Evolutionary conservation across 2,329 filamentous ascomycete genomes (phyloP).

Genomic region (Verruconis gallopava): DNA sequence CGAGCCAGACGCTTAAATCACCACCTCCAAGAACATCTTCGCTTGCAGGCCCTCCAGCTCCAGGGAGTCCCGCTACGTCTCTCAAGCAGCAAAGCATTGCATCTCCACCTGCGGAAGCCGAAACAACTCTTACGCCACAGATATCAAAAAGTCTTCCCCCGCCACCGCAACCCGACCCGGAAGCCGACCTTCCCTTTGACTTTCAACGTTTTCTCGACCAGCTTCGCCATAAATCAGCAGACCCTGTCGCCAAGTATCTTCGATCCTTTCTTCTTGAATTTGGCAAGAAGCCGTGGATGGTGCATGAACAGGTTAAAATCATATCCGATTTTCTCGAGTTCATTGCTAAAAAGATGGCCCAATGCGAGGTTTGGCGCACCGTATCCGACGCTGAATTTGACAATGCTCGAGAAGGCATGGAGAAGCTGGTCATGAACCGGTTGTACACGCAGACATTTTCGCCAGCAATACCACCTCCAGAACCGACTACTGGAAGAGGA

Average conservation of each 20-base stretch:
- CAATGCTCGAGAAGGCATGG: conserved; percentile 96
- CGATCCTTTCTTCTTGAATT: conserved; percentile 93
- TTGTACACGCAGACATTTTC: conserved; percentile 94
- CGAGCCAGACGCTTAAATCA: conserved; percentile 1
- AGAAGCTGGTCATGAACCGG: conserved; percentile 98
- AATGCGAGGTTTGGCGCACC: conserved; percentile 92
- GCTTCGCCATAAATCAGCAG: conserved; percentile 89
- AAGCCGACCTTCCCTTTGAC: conserved; percentile 82
- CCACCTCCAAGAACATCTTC: conserved; percentile 24
- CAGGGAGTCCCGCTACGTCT: conserved; percentile 17
- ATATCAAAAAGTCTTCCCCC: conserved; percentile 25
- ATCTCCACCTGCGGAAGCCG: conserved; percentile 18
- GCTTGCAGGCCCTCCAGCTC: conserved; percentile 21
- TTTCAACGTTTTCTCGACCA: conserved; percentile 97
- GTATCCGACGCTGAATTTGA: conserved; percentile 96
- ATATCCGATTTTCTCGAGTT: conserved; percentile 93
- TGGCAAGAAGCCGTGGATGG: conserved; percentile 97
- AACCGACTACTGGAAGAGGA: conserved; percentile 57
- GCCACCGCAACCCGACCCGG: conserved; percentile 43
- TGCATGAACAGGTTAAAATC: conserved; percentile 98
- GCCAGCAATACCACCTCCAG: conserved; percentile 73
- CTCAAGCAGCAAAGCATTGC: conserved; percentile 17
- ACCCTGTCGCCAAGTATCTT: conserved; percentile 89
- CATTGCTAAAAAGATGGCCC: conserved; percentile 95
- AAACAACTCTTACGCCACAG: conserved; percentile 4